These are phyloP conservation scores for Dipodascus albidus DNA, from an alignment of 805 yeast genomes.

Conservation along the genomic window DNA sequence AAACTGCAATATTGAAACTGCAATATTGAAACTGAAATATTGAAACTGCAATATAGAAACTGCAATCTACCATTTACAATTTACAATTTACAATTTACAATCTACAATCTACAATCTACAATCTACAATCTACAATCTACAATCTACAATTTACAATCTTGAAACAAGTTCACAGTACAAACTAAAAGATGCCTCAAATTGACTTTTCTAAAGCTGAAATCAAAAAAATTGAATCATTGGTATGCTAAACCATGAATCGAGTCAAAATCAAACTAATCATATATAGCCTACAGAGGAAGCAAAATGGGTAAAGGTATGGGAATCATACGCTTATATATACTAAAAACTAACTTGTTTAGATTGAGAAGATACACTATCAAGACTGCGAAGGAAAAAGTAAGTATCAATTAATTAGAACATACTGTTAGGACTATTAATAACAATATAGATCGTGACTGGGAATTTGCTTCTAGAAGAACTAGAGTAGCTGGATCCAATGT, in stretches of 20 bases:
- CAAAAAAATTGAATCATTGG: slow-evolving; percentile 15
- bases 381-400: not conserved
- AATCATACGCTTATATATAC: too few relatives aligned
- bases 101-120: too few relatives aligned
- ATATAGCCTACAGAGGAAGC: not conserved
- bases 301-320: not conserved
- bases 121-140: too few relatives aligned
- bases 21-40: too few relatives aligned
- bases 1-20: too few relatives aligned
- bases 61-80: too few relatives aligned
- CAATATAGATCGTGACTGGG: slow-evolving; percentile 62
- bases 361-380: slow-evolving; percentile 9
- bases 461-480: slow-evolving; percentile 74
- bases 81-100: too few relatives aligned
- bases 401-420: not conserved
- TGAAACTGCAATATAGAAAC: too few relatives aligned
- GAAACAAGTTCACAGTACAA: not conserved
- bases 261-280: not conserved
- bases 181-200: not conserved
- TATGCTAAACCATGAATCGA: slow-evolving; percentile 4
- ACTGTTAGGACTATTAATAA: not conserved
- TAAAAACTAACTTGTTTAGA: too few relatives aligned
- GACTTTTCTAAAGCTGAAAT: slow-evolving; percentile 21
- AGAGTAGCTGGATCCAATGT: slow-evolving; percentile 47
- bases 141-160: too few relatives aligned